These are phyloP conservation scores for Aspergillus sp. DNA, from an alignment of 2,329 filamentous ascomycete genomes.

Conservation along the genomic window DNA sequence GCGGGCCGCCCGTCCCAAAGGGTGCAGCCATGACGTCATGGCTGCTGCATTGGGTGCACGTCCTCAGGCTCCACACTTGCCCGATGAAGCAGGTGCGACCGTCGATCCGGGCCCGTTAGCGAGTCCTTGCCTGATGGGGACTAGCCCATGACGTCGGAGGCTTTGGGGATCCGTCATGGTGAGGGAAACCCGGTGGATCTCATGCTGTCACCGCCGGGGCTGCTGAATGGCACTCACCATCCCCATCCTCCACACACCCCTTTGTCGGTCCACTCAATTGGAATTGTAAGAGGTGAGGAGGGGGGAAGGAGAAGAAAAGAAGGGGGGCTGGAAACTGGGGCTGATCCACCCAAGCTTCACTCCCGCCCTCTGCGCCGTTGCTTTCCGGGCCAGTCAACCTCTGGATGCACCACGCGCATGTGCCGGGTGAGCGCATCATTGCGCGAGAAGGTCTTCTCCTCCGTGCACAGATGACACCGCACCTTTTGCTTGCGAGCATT, in stretches of 20 bases:
- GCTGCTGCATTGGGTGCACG: conserved; percentile 12
- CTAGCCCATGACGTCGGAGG: conserved; percentile 26
- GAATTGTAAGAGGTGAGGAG: neutral
- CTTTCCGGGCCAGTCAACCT: conserved; percentile 78
- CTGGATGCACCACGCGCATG: conserved; percentile 90
- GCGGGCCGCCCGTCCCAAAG: conserved; percentile 14
- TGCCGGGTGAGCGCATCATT: conserved; percentile 93
- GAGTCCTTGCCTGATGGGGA: conserved; percentile 19
- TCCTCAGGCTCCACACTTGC: conserved; percentile 1
- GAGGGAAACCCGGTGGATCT: neutral
- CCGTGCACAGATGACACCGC: conserved; percentile 85
- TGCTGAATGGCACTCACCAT: conserved; percentile 1
- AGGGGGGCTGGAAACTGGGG: too few species aligned
- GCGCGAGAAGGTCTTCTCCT: conserved; percentile 95
- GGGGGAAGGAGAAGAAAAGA: neutral
- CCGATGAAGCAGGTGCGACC: conserved; percentile 16
- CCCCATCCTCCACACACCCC: too few species aligned
- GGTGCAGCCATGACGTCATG: conserved; percentile 24
- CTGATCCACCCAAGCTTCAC: conserved; percentile 19
- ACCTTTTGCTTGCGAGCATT: conserved; percentile 94
- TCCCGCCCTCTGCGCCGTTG: conserved; percentile 44
- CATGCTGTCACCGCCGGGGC: conserved; percentile 6
- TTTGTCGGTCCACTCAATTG: too few species aligned
- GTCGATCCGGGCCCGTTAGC: conserved; percentile 23
- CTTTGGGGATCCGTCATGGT: conserved; percentile 20